These are phyloP conservation scores for Iberis amara DNA, from an alignment of 441 rosid genomes.

Conservation along the genomic window DNA sequence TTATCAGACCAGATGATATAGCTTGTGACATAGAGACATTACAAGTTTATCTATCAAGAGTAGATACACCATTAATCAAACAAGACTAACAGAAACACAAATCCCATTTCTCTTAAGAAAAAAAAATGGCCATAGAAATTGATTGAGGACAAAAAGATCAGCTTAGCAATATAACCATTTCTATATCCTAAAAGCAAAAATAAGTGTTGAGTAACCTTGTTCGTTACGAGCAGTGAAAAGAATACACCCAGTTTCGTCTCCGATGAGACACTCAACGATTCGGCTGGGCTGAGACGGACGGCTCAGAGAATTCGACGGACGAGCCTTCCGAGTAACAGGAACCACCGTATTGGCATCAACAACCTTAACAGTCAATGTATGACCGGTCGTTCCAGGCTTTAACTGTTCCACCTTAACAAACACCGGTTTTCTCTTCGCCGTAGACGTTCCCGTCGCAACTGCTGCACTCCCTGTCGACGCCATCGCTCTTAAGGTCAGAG, in stretches of 20 bases:
- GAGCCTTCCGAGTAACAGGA: constrained; percentile 39
- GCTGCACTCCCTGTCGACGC: constrained; percentile 23
- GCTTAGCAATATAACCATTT: no score
- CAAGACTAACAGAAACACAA: no score
- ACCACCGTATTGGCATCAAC: constrained; percentile 46
- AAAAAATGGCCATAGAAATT: no score
- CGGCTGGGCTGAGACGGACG: constrained; percentile 54
- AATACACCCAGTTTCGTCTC: constrained; percentile 79
- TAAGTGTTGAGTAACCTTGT: constrained; percentile 46
- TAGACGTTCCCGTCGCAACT: constrained; percentile 25
- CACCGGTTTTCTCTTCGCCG: constrained; percentile 71
- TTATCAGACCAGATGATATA: no score
- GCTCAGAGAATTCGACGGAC: constrained; percentile 40
- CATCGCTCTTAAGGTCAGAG: background rate
- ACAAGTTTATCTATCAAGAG: background rate
- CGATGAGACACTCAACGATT: constrained; percentile 83
- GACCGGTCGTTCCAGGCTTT: constrained; percentile 82
- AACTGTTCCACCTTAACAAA: constrained; percentile 78
- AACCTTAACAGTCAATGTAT: constrained; percentile 73
- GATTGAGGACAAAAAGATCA: no score
- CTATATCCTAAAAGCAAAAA: background rate
- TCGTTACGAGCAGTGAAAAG: constrained; percentile 92
- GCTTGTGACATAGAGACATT: no score
- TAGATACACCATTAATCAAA: no score
- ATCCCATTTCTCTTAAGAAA: no score